These are phyloP conservation scores for Barnettozyma hawaiiensis DNA, from an alignment of 1,139 yeast species.

Conservation along the genomic window DNA sequence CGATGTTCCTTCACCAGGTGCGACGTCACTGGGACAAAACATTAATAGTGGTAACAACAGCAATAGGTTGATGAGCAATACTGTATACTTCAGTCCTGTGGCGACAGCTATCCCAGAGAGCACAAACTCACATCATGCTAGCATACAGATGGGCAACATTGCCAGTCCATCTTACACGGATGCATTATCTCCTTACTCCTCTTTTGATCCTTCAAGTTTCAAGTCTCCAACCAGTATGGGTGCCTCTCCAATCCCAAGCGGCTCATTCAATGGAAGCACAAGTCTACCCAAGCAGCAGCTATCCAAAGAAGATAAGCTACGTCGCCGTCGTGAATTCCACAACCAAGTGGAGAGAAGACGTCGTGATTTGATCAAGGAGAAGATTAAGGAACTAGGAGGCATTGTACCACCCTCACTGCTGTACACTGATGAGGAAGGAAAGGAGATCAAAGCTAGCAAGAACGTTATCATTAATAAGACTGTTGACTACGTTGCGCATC, in stretches of 20 bases:
- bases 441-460: conserved; percentile 69
- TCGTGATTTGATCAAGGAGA: conserved; percentile 70
- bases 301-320: conserved; percentile 63
- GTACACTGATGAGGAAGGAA: conserved; percentile 45
- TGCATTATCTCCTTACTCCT: conserved; percentile 24
- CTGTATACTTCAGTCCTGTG: conserved; percentile 25
- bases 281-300: conserved; percentile 42
- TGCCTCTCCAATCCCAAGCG: conserved; percentile 25
- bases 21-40: conserved; percentile 8
- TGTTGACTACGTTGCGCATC: conserved; percentile 60
- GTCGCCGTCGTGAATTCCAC: conserved; percentile 69
- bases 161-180: conserved; percentile 23
- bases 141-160: conserved; percentile 10
- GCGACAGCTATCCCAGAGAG: conserved; percentile 16
- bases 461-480: conserved; percentile 62
- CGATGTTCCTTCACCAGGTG: conserved; percentile 22
- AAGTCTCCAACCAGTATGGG: conserved; percentile 24
- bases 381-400: conserved; percentile 65
- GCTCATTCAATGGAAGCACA: conserved; percentile 21
- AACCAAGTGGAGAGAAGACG: conserved; percentile 79
- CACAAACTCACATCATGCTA: conserved; percentile 8
- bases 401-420: conserved; percentile 68
- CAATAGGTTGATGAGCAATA: conserved; percentile 9
- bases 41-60: too few relatives aligned
- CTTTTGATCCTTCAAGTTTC: conserved; percentile 22